Evolutionary conservation across 306 rosid species (phyloP), one percentile per base, ranked within the genome.

Genomic region (Betula pendula): DNA sequence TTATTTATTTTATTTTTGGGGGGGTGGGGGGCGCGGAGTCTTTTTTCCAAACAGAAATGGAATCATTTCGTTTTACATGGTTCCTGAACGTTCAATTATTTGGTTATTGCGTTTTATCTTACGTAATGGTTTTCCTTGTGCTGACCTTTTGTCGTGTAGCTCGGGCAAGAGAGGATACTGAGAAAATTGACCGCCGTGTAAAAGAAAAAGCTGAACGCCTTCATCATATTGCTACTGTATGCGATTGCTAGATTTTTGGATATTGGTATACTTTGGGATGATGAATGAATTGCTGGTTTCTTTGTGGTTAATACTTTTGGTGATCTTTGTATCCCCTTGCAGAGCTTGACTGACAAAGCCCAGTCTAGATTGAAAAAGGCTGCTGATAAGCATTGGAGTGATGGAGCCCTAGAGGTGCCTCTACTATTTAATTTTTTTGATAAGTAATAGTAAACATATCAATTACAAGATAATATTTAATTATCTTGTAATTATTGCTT

Each of bases 331-430:
- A 25, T 79, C 25, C 47, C 70, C 77, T 74, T 22, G 73, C 91
- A 94, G 98, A 78, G 87, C 59, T 83, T 95, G 75, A 92, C 88
- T 81, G 93, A 92, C 79, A 87, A 83, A 83, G 99, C 99, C 45
- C 81, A 82, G 71, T 84, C 90, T 69, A 89, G 88, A 82, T 83
- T 95, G 85, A 95, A 92, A 88, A 85, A 83, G 77, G 97, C 84
- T 62, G 99, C 97, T 45, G 97, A 90, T 88, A 85, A 90, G 87
- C 99, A 95, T 75, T 95, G 99, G 99, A 95, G 96, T 79, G 97
- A 90, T 44, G 99, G 99, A 81, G 99, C 99, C 60, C 87, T 95
- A 72, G 97, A 92, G 99, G 99, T 95, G 77, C 77, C 69, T 75
- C 27, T 66, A 50, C 75, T 75, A 22, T 80, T 63, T 49, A 43